These are phyloP conservation scores for Pulveroboletus sp. DNA, from an alignment of 768 basidiomycete genomes.

Conservation along the genomic window DNA sequence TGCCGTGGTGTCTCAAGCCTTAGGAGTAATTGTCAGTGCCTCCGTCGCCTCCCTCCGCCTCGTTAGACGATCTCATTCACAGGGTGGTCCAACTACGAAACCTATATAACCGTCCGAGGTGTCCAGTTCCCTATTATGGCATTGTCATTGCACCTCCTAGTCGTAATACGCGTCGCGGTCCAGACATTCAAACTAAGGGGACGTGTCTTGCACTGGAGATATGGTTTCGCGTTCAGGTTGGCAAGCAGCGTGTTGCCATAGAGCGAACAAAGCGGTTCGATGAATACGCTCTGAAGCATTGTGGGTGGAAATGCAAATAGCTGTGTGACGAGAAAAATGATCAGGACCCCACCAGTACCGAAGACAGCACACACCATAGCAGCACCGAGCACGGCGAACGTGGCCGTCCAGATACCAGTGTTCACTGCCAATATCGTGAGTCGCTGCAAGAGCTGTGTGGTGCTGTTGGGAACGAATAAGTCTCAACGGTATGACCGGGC, in stretches of 20 bases:
- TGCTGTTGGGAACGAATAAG: slow-evolving; percentile 1
- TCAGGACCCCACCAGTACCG: slow-evolving; percentile 42
- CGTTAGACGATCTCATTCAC: too few species aligned
- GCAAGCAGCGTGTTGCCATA: slow-evolving; percentile 7
- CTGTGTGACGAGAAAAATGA: neutral
- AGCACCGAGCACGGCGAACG: slow-evolving; percentile 39
- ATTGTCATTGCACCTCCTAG: too few species aligned
- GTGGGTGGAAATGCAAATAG: too few species aligned
- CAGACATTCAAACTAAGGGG: too few species aligned
- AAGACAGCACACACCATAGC: slow-evolving; percentile 23
- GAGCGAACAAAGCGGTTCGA: slow-evolving; percentile 1
- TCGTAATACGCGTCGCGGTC: too few species aligned
- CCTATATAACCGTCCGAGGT: too few species aligned
- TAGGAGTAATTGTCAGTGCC: too few species aligned
- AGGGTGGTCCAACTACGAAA: too few species aligned
- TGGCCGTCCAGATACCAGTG: slow-evolving; percentile 46
- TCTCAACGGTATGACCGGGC: too few species aligned
- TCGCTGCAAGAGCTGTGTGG: slow-evolving; percentile 3
- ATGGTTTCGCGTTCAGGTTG: slow-evolving; percentile 5
- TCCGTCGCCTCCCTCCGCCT: too few species aligned
- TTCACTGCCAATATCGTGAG: slow-evolving; percentile 14
- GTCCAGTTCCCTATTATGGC: too few species aligned
- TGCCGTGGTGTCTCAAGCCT: too few species aligned
- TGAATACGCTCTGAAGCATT: neutral
- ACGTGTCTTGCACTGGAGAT: neutral